These are phyloP conservation scores for Epichloe sibirici DNA, from an alignment of 2,329 filamentous ascomycete species.

Conservation along the genomic window DNA sequence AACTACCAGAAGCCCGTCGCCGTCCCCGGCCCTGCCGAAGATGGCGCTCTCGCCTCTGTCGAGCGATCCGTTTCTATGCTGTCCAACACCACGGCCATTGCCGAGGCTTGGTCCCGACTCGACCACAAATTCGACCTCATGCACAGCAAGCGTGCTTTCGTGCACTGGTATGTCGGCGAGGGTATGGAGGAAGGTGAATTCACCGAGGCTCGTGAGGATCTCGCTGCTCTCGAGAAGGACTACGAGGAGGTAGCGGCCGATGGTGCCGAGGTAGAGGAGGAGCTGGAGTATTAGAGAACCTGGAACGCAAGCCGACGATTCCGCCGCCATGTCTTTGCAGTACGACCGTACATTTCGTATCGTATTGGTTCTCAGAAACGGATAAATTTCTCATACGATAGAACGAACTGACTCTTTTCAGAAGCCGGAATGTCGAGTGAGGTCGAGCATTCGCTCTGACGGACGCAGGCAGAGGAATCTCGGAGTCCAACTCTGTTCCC, in stretches of 20 bases:
- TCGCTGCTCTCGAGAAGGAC: slow-evolving; percentile 75
- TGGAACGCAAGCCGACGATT: background rate
- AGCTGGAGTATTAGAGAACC: slow-evolving; percentile 60
- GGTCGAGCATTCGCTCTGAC: too few relatives aligned
- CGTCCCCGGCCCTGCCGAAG: slow-evolving; percentile 39
- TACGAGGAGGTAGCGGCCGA: slow-evolving; percentile 77
- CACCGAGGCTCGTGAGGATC: slow-evolving; percentile 74
- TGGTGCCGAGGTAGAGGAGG: slow-evolving; percentile 51
- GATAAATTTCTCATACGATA: too few relatives aligned
- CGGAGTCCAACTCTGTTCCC: background rate
- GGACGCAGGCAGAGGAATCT: too few relatives aligned
- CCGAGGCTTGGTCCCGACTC: slow-evolving; percentile 60
- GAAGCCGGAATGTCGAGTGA: too few relatives aligned
- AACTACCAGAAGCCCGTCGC: slow-evolving; percentile 58
- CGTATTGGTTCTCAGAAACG: too few relatives aligned
- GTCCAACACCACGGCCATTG: slow-evolving; percentile 64
- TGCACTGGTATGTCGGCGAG: slow-evolving; percentile 75
- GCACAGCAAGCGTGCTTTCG: slow-evolving; percentile 67
- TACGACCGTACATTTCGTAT: too few relatives aligned
- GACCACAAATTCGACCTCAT: slow-evolving; percentile 69
- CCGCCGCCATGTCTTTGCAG: background rate
- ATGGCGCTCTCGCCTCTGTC: slow-evolving; percentile 48
- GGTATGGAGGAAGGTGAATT: slow-evolving; percentile 92
- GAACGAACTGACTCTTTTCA: too few relatives aligned
- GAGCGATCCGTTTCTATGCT: slow-evolving; percentile 58